phyloP scores from a whole-genome alignment of 768 basidiomycete genomes.

The Russula foetens region DNA sequence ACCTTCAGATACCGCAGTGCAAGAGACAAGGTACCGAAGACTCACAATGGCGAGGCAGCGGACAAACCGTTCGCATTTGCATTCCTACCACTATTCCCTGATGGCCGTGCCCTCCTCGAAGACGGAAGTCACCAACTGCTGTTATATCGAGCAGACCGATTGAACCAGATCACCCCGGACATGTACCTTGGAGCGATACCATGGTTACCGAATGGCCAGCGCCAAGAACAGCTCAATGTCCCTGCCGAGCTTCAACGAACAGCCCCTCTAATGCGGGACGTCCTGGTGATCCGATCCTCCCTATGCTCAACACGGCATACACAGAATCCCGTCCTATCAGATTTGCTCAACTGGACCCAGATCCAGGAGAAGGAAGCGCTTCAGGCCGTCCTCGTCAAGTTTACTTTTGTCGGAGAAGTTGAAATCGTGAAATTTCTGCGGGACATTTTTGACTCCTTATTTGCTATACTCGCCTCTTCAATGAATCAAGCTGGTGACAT shows the following conservation, averaged over 20 bases:
- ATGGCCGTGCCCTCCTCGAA: constrained; percentile 68
- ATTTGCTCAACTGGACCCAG: constrained; percentile 74
- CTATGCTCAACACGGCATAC: constrained; percentile 90
- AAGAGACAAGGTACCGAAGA: constrained; percentile 37
- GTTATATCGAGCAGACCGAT: constrained; percentile 76
- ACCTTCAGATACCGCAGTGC: constrained; percentile 75
- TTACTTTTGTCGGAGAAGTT: constrained; percentile 88
- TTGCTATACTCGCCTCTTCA: constrained; percentile 74
- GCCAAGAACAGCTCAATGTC: constrained; percentile 48
- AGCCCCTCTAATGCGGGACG: constrained; percentile 68
- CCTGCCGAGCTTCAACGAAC: constrained; percentile 54
- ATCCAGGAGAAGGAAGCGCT: constrained; percentile 57
- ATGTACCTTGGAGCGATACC: constrained; percentile 68
- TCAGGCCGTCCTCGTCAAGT: constrained; percentile 65
- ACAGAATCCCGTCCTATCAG: constrained; percentile 78
- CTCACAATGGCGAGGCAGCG: constrained; percentile 31
- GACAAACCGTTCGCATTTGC: constrained; percentile 90
- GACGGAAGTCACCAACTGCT: constrained; percentile 84
- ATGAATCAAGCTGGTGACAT: constrained; percentile 70
- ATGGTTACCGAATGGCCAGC: constrained; percentile 46
- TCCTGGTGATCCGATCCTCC: constrained; percentile 74
- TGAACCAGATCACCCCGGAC: constrained; percentile 51
- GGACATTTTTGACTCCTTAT: constrained; percentile 88
- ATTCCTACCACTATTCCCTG: constrained; percentile 80
- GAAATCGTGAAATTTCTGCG: constrained; percentile 92